phyloP scores from a whole-genome alignment of 495 filamentous ascomycete genomes.

The Aspergillus coremiiformis region DNA sequence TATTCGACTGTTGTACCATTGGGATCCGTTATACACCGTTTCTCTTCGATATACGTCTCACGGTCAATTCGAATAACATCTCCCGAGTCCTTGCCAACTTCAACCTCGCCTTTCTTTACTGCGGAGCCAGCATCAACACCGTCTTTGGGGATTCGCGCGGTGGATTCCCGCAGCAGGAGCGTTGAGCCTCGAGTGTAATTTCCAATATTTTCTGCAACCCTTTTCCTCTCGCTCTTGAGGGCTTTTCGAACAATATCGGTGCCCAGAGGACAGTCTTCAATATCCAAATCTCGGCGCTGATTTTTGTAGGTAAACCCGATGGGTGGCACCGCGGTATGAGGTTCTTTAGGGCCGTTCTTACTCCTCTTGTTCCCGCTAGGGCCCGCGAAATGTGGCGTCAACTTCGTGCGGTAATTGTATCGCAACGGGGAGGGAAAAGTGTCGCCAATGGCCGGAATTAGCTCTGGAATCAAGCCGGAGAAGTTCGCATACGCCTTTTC shows the following conservation, averaged over 20 bases:
- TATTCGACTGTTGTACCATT: slow-evolving; percentile 80
- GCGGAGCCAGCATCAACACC: slow-evolving; percentile 8
- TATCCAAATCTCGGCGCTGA: slow-evolving; percentile 66
- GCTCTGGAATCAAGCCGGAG: slow-evolving; percentile 65
- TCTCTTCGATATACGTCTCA: slow-evolving; percentile 58
- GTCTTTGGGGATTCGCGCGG: slow-evolving; percentile 56
- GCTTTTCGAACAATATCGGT: slow-evolving; percentile 76
- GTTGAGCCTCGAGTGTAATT: slow-evolving; percentile 79
- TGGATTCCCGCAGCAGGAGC: slow-evolving; percentile 79
- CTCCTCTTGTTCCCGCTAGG: slow-evolving; percentile 43
- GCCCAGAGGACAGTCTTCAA: slow-evolving; percentile 94
- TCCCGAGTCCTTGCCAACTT: slow-evolving; percentile 24
- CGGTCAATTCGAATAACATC: slow-evolving; percentile 30
- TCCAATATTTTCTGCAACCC: slow-evolving; percentile 59
- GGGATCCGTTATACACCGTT: slow-evolving; percentile 77
- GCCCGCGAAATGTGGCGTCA: slow-evolving; percentile 89
- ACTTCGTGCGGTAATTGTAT: slow-evolving; percentile 91
- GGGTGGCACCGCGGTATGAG: slow-evolving; percentile 52
- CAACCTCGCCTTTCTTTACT: slow-evolving; percentile 10
- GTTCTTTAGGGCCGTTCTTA: slow-evolving; percentile 25
- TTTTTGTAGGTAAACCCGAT: slow-evolving; percentile 91
- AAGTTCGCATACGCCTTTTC: slow-evolving; percentile 91
- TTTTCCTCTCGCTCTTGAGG: slow-evolving; percentile 62
- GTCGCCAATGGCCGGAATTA: slow-evolving; percentile 67
- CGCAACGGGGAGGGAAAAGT: slow-evolving; percentile 86